A percentile compares a stretch with the other conserved stretches of the same genome.
Conservation (phyloP, 768 basidiomycete genomes). For the Sistotremastrum niveocremeum region DNA sequence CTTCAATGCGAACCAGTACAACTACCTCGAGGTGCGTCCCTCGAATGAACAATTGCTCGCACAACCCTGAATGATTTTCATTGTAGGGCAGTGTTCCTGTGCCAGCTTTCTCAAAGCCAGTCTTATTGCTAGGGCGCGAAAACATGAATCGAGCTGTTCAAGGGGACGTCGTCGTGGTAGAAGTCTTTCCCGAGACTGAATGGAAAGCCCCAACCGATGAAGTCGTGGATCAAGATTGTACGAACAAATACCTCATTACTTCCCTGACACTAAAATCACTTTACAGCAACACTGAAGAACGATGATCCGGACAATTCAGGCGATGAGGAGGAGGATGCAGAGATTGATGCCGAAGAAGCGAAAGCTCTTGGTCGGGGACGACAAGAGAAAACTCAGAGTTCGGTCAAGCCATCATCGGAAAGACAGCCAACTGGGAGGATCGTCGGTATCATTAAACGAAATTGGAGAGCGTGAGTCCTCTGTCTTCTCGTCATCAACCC, state of each 20-base stretch:
- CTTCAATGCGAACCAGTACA: slow-evolving; percentile 91
- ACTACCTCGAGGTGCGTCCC: slow-evolving; percentile 75
- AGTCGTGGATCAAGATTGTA: slow-evolving; percentile 88
- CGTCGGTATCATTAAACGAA: slow-evolving; percentile 86
- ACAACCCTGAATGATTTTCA: background rate
- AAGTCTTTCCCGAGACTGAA: slow-evolving; percentile 73
- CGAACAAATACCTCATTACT: slow-evolving; percentile 9
- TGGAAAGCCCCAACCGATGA: slow-evolving; percentile 91
- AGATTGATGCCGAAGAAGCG: slow-evolving; percentile 27
- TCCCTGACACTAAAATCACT: background rate
- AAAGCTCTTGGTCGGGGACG: slow-evolving; percentile 18
- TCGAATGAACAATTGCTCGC: background rate
- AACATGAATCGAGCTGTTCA: slow-evolving; percentile 94
- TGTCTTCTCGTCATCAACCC: background rate
- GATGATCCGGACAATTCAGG: slow-evolving; percentile 74
- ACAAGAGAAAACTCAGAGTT: slow-evolving; percentile 7
- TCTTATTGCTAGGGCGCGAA: slow-evolving; percentile 77
- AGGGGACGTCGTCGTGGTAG: slow-evolving; percentile 85
- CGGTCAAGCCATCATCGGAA: slow-evolving; percentile 30
- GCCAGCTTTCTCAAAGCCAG: slow-evolving; percentile 56
- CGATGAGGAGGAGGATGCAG: slow-evolving; percentile 37
- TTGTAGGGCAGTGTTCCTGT: slow-evolving; percentile 68
- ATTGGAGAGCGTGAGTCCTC: slow-evolving; percentile 80
- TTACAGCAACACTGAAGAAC: slow-evolving; percentile 65
- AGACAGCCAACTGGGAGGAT: slow-evolving; percentile 86